Evolutionary conservation across 176 grass and related monocot species (phyloP), one percentile per base, ranked within the genome.

Genomic region (Bonia amplexicaulis): DNA sequence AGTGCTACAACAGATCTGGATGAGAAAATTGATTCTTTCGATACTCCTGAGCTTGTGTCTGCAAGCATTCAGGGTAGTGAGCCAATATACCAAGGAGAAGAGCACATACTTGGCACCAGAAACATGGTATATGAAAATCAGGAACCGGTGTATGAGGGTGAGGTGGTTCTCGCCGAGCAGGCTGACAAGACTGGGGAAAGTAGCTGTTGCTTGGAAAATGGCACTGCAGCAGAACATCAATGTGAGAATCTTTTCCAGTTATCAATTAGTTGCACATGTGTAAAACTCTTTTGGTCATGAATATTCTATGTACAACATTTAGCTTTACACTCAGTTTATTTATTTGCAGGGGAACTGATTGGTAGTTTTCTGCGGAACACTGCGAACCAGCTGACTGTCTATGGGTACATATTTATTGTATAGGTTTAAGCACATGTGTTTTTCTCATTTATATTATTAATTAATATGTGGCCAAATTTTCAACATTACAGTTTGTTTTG

Each of bases 41-140:
- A 88, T 82, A 84, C 42, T 70, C 66, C 85, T 69, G 79, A 85
- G 59, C 62, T 73, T 80, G 57, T 86, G 46, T 69, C 72, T 68
- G 75, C 84, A 52, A 89, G 65, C 58, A 66, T 92, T 74, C 78
- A 88, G 69, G 88, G 71, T 66, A 87, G 60, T 73, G 97, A 99
- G 51, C 90, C 93, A 80, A 92, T 96, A 80, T 94, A 96, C 82
- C 93, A 99, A 94, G 97, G 97, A 84, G 97, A 94, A 94, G 97
- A 96, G 62, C 86, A 90, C 57, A 73, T 92, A 66, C 84, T 94
- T 87, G 87, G 87, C 80, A 87, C 37, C 42, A 71, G 65, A 78
- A 73, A 80, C 76, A 41, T 85, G 48, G 52, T 77, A 76, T 89
- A 81, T 84, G 81, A 82, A 85, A 92, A 83, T 80, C 86, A 75